Evolutionary conservation across 495 filamentous ascomycete species (phyloP).

Genomic region (Rhypophila decipiens): DNA sequence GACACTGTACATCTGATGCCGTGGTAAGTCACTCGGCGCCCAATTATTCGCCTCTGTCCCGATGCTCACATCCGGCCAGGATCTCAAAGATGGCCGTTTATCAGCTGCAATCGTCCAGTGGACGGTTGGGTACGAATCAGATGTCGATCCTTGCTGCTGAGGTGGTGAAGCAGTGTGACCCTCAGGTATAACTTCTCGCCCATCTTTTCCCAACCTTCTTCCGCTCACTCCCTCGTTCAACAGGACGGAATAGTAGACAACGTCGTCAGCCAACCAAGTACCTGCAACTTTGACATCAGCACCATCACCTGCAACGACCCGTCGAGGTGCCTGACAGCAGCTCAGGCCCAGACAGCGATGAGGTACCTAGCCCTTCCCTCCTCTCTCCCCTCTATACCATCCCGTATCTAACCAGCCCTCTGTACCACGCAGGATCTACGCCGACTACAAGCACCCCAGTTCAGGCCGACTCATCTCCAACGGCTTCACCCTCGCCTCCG

Average conservation of each 20-base stretch:
- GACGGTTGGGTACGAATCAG: constrained; percentile 45
- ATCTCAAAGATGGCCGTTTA: constrained; percentile 29
- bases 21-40: constrained; percentile 15
- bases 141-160: constrained; percentile 51
- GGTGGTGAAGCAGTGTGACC: constrained; percentile 60
- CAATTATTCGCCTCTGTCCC: background rate
- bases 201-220: background rate
- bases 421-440: constrained; percentile 34
- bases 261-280: constrained; percentile 56
- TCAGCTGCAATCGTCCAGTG: constrained; percentile 37
- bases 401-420: background rate
- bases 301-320: constrained; percentile 46
- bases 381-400: background rate
- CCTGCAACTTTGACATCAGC: constrained; percentile 52
- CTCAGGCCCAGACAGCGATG: constrained; percentile 49
- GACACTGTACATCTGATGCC: constrained; percentile 42
- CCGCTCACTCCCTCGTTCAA: background rate
- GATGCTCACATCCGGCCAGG: constrained; percentile 5
- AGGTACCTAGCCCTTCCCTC: background rate
- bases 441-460: constrained; percentile 40
- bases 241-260: constrained; percentile 56
- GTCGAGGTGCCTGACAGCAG: constrained; percentile 45
- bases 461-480: constrained; percentile 46
- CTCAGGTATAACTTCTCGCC: constrained; percentile 16
- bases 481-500: constrained; percentile 31